Base-by-base conservation (phyloP, 805 yeast species). In the Cyberlindnera suaveolens region DNA sequence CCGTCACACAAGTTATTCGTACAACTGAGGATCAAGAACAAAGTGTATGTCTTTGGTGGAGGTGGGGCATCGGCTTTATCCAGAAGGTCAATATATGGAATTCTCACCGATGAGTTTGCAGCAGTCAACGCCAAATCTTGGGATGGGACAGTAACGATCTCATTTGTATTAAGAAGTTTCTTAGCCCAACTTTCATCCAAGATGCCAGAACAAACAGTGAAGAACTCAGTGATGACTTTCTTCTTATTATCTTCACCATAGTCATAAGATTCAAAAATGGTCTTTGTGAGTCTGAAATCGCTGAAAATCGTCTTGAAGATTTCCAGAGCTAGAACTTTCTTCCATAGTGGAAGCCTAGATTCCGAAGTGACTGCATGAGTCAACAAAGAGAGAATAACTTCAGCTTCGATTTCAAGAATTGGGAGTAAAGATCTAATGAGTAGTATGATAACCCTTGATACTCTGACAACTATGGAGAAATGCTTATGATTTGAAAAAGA, bases 1-100 rank as follows among this genome's bases (percentile, higher is more conserved):
- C 90, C 90, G 27, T 89, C 95, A 4, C 87, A 72, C 17, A 82
- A 66, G 3, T 74, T 60, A 39, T 72, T 70, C 3, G 81, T 52
- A 31, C 82, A 71, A 14, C 69, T 67, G 39, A 80, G 65, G 1
- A 85, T 70, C 30, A 91, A 67, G 57, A 69, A 76, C 39, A 77
- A 66, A 1, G 78, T 61, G 45, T 93, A 90, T 0, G 82, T 73
- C 6, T 67, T 68, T 2, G 93, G 85, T 2, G 72, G 65, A 1
- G 68, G 55, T 0, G 96, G 96, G 0, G 96, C 81, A 23, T 85
- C 95, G 0, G 67, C 52, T 54, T 89, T 89, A 57, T 91, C 98
- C 19, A 93, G 69, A 41, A 82, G 75, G 43, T 91, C 96, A 27
- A 90, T 68, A 44, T 79, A 73, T 13, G 79, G 65, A 0, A 81